Percentiles rank a stretch among this genome's conserved stretches.
Conservation (phyloP, 163 green algal species). For the Scenedesmus sp. region DNA sequence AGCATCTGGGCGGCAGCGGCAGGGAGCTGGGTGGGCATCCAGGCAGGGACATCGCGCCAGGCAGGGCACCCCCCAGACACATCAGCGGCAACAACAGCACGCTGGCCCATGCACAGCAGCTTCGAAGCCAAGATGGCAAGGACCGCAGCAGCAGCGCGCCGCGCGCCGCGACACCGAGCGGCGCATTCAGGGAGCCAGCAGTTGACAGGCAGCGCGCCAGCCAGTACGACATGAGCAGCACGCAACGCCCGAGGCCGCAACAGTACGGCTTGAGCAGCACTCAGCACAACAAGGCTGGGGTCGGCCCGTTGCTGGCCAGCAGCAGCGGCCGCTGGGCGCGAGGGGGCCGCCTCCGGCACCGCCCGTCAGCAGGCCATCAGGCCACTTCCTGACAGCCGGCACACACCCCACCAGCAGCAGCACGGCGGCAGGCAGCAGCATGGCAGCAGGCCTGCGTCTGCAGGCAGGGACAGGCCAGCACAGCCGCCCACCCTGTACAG, state of each 20-base stretch:
- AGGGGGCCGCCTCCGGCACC: neutral
- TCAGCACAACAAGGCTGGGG: neutral
- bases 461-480: neutral
- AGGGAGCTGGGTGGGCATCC: neutral
- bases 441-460: neutral
- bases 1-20: neutral
- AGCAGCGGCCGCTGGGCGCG: neutral
- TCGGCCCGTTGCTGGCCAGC: neutral
- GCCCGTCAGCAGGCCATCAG: neutral
- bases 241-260: neutral
- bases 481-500: neutral
- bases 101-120: neutral
- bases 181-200: neutral
- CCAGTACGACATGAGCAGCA: neutral
- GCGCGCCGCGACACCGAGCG: neutral
- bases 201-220: neutral
- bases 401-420: conserved; percentile 3
- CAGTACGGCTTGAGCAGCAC: conserved; percentile 26
- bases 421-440: neutral
- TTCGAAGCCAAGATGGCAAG: neutral
- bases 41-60: neutral
- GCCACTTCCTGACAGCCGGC: neutral
- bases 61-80: neutral
- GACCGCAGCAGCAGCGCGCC: neutral
- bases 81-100: neutral